Base-by-base conservation (phyloP, 129 eudicot species). In the carrot (Daucus carota) region DNA sequence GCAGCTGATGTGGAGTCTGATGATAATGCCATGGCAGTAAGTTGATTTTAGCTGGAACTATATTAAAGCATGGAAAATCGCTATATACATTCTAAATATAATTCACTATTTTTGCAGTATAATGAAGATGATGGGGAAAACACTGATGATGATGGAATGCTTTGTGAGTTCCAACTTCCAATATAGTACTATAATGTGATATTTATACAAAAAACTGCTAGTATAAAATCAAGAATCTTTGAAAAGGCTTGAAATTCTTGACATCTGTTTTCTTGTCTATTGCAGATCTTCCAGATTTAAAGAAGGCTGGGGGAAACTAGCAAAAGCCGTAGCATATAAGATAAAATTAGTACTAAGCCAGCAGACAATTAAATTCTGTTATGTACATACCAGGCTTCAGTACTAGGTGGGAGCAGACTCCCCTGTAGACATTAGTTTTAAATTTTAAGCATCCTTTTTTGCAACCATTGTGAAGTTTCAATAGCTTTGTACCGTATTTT, bases 241-340 rank as follows among this genome's bases (percentile, higher is more conserved):
- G 15, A 57, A 57, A 57, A 43, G 48, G 33, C 31, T 10, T 43
- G 75, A 3, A n/a, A 12, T 26, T 10, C 0, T 0, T 43, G 40
- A 72, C 54, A 71, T 43, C 5, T n/a, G 11, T 43, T 26, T 42
- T 72, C 47, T n/a, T 47, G 32, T 72, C 26, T 14, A 42, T 78
- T 78, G 76, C 87, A 91, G 97, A 91, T 91, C 97, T 91, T 85
- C 97, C 97, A 0, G 97, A 91, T 82, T 80, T 91, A 83, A 92
- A 91, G 69, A 91, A 91, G 80, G 87, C 81, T 60, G 77, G 92
- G 79, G 85, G 86, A 31, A 82, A 72, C 38, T 88, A 82, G 81
- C 24, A 71, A 69, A 46, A 31, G 33, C 63, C 45, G 3, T 57
- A 40, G 45, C 31, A 52, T 50, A 28, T 3, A 26, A 20, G 48